These are phyloP conservation scores for Starmerella sirachaensis DNA, from an alignment of 805 yeast genomes.

Conservation along the genomic window DNA sequence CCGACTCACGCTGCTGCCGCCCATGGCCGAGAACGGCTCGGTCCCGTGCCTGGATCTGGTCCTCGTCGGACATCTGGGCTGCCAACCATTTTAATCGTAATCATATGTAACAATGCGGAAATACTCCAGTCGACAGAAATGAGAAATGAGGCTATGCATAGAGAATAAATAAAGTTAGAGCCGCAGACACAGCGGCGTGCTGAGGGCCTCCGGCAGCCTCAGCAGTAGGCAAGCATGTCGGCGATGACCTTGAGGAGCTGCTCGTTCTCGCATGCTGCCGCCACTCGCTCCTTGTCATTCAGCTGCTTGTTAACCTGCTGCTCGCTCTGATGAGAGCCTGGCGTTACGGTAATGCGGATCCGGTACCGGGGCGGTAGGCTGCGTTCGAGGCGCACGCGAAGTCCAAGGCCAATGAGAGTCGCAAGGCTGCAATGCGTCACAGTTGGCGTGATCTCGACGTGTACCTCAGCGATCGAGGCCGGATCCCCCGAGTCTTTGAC, in stretches of 20 bases:
- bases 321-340: slow-evolving; percentile 93
- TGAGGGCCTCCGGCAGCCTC: neutral
- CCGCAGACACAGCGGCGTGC: too few species aligned
- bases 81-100: too few species aligned
- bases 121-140: too few species aligned
- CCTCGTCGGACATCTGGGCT: too few species aligned
- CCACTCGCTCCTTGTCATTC: slow-evolving; percentile 93
- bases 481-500: slow-evolving; percentile 48
- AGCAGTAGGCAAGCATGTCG: slow-evolving; percentile 79
- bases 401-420: slow-evolving; percentile 88
- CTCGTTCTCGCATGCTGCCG: slow-evolving; percentile 96
- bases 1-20: too few species aligned
- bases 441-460: slow-evolving; percentile 86
- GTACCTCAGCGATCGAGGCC: slow-evolving; percentile 55
- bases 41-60: too few species aligned
- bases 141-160: too few species aligned
- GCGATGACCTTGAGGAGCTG: slow-evolving; percentile 83
- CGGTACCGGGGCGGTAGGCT: slow-evolving; percentile 77
- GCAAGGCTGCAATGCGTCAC: slow-evolving; percentile 96
- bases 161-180: too few species aligned
- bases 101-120: too few species aligned
- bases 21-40: too few species aligned
- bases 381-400: slow-evolving; percentile 81
- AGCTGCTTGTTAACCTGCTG: slow-evolving; percentile 91
- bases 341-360: slow-evolving; percentile 64